Evolutionary conservation across 345 rosid species (phyloP), one percentile per base, ranked within the genome.

Genomic region (Combretum micranthum): DNA sequence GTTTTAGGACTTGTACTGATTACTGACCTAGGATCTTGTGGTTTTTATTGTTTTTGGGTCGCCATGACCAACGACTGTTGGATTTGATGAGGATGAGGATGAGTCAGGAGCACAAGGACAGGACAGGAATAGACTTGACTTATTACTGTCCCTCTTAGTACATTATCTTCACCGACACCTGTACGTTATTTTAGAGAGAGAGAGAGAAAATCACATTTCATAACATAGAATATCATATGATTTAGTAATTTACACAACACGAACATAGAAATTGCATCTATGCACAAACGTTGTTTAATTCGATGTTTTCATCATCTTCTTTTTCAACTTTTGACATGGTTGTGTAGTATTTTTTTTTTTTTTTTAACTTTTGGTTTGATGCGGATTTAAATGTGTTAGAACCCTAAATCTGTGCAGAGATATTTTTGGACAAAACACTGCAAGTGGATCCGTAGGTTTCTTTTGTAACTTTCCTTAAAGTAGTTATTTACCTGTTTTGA

Each of bases 131-230:
- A 13, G 50, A 57, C 39, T 32, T 4, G 43, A 57, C 13, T 11
- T 57, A 3, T 46, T 20, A 15, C 21, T 10, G 1, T 39, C 47
- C 47, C 60, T n/a, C 3, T 20, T 16, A 20, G n/a, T 18, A 17
- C 51, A 44, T 47, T 22, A 13, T 39, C 59, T 67, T 63, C 68
- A 65, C 80, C 77, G 80, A 74, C 82, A 79, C 75, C 75, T 74
- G 84, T 82, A 64, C 66, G 52, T 56, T 69, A 25, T 76, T 80
- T 80, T 71, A 76, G 87, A 69, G 25, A 64, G 83, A 67, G 68
- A 65, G 57, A 76, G 55, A 32, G 39, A 32, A n/a, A n/a, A n/a
- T n/a, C n/a, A n/a, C n/a, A n/a, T 32, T 25, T 32, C 10, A 5
- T 11, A 9, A 7, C 39, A 32, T 32, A 7, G 39, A 32, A 32